A percentile compares a stretch with the other conserved stretches of the same genome.
Conservation (phyloP, 2,329 filamentous ascomycete species). For the Penicillium sp. region DNA sequence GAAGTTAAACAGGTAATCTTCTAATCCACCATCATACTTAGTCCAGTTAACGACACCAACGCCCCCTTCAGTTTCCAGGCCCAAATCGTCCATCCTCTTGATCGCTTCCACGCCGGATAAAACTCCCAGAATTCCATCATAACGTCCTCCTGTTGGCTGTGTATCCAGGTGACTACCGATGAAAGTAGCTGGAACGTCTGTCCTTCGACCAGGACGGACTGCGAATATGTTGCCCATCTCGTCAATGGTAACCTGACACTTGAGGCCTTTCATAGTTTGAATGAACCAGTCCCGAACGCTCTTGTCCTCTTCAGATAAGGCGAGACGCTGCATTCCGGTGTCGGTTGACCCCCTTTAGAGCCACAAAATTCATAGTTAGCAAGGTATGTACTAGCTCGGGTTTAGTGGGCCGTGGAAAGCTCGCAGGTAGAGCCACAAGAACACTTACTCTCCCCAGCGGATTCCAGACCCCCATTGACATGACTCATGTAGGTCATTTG, state of each 20-base stretch:
- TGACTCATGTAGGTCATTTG: constrained; percentile 64
- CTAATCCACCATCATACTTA: constrained; percentile 23
- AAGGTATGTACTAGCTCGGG: not conserved
- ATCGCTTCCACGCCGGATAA: constrained; percentile 72
- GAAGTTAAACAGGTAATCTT: not conserved
- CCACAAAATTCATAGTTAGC: not conserved
- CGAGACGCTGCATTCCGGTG: constrained; percentile 74
- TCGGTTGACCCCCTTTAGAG: constrained; percentile 51
- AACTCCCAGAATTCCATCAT: constrained; percentile 69
- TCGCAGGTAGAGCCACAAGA: not conserved
- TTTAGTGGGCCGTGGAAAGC: not conserved
- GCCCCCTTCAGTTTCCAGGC: constrained; percentile 67
- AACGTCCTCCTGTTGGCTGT: constrained; percentile 52
- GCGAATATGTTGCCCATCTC: constrained; percentile 81
- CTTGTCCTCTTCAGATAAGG: constrained; percentile 70
- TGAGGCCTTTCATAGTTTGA: constrained; percentile 59
- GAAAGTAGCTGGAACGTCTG: constrained; percentile 62
- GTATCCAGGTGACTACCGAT: constrained; percentile 70
- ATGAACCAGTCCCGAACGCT: constrained; percentile 74
- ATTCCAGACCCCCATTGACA: constrained; percentile 67
- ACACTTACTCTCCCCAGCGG: constrained; percentile 64
- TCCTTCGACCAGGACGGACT: constrained; percentile 60
- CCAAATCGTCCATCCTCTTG: constrained; percentile 64
- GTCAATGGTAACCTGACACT: constrained; percentile 68
- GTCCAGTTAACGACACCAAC: constrained; percentile 68